phyloP scores from a whole-genome alignment of 2,329 filamentous ascomycete species.

The Talaromyces sp. region DNA sequence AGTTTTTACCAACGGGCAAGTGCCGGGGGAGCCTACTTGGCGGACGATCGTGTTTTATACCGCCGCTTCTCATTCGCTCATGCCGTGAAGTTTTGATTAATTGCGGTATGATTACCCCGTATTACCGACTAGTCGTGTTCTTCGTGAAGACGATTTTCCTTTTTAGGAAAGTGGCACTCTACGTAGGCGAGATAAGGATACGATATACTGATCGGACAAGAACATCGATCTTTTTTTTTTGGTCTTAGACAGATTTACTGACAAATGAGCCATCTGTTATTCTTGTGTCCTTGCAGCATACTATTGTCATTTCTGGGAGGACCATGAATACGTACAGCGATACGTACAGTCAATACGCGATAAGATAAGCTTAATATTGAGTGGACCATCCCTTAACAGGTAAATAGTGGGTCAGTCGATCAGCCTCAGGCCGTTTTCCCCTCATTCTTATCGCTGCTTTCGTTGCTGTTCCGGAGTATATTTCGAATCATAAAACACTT shows the following conservation, averaged over 20 bases:
- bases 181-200: background rate
- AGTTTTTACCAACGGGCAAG: background rate
- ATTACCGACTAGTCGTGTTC: background rate
- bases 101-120: background rate
- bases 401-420: background rate
- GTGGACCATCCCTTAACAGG: background rate
- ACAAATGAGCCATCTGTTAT: too few relatives aligned
- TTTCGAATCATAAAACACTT: background rate
- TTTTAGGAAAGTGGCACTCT: background rate
- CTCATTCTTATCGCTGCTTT: constrained; percentile 1
- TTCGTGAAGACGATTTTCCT: background rate
- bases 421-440: background rate
- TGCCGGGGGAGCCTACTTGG: background rate
- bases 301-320: background rate
- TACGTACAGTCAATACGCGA: background rate
- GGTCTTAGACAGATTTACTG: too few relatives aligned
- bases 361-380: constrained; percentile 3
- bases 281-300: background rate
- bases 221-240: too few relatives aligned
- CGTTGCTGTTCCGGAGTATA: background rate
- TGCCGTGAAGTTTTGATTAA: background rate
- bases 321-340: background rate
- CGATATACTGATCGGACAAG: background rate
- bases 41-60: background rate
- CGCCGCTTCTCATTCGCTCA: background rate